Evolutionary conservation across 1,284 basidiomycete species (phyloP).

Genomic region (Sanghuangporus baumii): DNA sequence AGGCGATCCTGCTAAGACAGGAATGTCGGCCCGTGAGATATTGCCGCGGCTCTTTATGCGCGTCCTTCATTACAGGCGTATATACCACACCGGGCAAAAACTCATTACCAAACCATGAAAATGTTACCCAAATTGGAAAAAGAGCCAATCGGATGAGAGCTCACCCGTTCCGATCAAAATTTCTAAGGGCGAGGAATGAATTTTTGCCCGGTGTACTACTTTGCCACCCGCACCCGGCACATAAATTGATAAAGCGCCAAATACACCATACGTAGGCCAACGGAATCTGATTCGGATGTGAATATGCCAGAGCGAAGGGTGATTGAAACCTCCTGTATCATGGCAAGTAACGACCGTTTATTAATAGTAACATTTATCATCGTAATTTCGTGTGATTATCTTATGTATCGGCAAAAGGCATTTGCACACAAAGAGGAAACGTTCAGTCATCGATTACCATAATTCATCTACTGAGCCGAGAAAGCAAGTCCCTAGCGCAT

Average conservation of each 20-base stretch:
- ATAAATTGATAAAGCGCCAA: not conserved
- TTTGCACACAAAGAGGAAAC: not conserved
- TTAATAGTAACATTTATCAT: no score
- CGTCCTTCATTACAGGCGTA: not conserved
- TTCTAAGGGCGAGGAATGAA: no score
- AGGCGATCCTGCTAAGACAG: constrained; percentile 3
- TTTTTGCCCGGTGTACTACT: no score
- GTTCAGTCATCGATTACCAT: not conserved
- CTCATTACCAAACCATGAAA: no score
- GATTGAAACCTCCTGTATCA: not conserved
- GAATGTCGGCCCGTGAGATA: not conserved
- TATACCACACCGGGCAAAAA: no score
- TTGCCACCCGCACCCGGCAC: constrained; percentile 5
- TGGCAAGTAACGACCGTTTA: no score
- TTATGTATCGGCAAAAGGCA: not conserved
- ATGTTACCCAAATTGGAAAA: no score
- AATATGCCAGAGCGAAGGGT: no score
- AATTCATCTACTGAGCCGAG: not conserved
- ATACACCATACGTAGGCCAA: no score
- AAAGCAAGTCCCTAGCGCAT: not conserved
- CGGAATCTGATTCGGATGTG: no score
- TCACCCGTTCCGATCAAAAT: no score
- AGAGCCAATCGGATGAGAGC: no score
- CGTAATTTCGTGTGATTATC: not conserved
- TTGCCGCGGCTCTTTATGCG: not conserved